A percentile compares a stretch with the other conserved stretches of the same genome.
Evolutionary conservation across 2,329 filamentous ascomycete species (phyloP).

Genomic region (Thelonectria rubi): DNA sequence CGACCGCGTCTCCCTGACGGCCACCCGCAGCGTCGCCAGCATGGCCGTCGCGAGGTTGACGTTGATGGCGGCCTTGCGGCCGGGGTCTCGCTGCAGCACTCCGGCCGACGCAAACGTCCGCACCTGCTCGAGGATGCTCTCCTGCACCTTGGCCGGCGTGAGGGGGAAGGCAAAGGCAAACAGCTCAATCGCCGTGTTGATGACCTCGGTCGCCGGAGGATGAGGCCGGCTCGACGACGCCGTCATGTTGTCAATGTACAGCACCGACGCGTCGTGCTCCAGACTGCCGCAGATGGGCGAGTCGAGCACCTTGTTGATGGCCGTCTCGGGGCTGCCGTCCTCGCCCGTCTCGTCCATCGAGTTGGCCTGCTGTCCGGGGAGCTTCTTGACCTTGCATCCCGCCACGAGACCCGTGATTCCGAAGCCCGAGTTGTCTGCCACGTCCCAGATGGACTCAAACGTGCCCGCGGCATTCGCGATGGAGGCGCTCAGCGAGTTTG

Average conservation of each 20-base stretch:
- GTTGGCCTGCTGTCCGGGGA: constrained; percentile 73
- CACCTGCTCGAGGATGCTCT: constrained; percentile 94
- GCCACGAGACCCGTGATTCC: constrained; percentile 87
- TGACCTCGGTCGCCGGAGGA: constrained; percentile 89
- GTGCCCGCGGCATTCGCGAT: constrained; percentile 90
- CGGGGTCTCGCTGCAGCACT: constrained; percentile 83
- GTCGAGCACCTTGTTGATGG: constrained; percentile 68
- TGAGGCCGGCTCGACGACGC: constrained; percentile 66
- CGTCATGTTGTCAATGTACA: constrained; percentile 69
- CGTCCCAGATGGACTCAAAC: constrained; percentile 95
- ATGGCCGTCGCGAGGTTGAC: constrained; percentile 90
- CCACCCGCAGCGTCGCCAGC: constrained; percentile 81
- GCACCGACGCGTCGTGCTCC: constrained; percentile 86
- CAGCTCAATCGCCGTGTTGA: constrained; percentile 91
- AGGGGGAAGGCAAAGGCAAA: constrained; percentile 92
- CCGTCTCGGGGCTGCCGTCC: constrained; percentile 68
- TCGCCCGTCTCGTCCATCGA: constrained; percentile 57
- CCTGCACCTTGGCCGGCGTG: constrained; percentile 90
- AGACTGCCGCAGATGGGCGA: constrained; percentile 83
- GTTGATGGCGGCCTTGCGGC: constrained; percentile 87
- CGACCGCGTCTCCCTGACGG: constrained; percentile 80
- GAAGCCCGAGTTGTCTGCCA: constrained; percentile 93
- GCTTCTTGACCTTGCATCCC: constrained; percentile 75
- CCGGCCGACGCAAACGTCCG: constrained; percentile 86
- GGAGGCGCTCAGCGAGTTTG: constrained; percentile 85